Evolutionary conservation across 179 eudicot genomes (phyloP), one percentile per base, ranked within the genome.

Genomic region (Carnegiea gigantea): DNA sequence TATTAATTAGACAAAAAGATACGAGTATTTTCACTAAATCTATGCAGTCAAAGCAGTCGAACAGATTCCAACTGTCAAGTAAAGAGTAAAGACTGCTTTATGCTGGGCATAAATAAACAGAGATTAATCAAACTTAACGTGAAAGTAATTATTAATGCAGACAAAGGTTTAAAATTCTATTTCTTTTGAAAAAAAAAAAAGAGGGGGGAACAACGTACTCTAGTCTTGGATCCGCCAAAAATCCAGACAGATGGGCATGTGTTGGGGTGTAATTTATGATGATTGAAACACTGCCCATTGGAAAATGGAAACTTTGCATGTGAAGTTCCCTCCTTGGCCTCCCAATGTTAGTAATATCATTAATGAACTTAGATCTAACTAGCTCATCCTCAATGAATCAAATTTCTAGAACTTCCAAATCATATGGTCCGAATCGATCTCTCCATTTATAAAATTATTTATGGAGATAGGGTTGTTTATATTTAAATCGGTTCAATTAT

Each of bases 11-110:
- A 80, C 44, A 8, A 54, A 53, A n/a, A 72, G 33, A 54, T 40
- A 54, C 33, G 23, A 73, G 13, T 3, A 1, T 0, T 48, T 79
- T 76, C 70, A 76, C 54, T 33, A 76, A 68, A 76, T 14, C 83
- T 21, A 77, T 57, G 84, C 76, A 71, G 84, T 82, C 84, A 82
- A 82, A 82, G 84, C 77, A 77, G 80, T 77, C 77, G 77, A 82
- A 82, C 84, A 82, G 77, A 82, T 82, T 70, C 80, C 70, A 54
- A 70, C 79, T 43, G 73, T 70, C 44, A 62, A 82, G 36, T 33
- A 33, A 28, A 28, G 30, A 12, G 83, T 26, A 26, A 60, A 80
- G 46, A 30, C 8, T 40, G 44, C 3, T 28, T 62, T 54, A 60
- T 73, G 70, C 21, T 5, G 7, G 0, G 33, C 30, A 65, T 3